A percentile compares a stretch with the other conserved stretches of the same genome.
phyloP scores from a whole-genome alignment of 768 basidiomycete genomes.

The Hydnomerulius pinastri region DNA sequence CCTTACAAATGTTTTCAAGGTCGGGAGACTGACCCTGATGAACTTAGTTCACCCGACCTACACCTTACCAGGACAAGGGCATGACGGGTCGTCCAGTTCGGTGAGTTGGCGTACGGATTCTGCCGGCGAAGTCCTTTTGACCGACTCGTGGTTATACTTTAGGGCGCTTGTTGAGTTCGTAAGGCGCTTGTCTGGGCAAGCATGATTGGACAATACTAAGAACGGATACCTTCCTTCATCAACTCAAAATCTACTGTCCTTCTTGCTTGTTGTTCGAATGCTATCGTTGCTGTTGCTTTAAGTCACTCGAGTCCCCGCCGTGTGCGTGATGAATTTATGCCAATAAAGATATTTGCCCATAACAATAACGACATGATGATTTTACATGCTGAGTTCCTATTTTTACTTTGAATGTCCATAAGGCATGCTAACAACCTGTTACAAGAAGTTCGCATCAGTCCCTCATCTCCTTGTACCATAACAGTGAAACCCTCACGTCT shows the following conservation, averaged over 20 bases:
- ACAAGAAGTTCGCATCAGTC: neutral
- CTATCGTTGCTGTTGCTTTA: too few relatives aligned
- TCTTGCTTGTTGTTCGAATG: neutral
- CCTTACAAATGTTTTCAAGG: neutral
- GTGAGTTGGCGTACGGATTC: constrained; percentile 39
- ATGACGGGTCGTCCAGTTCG: constrained; percentile 82
- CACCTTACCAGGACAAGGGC: constrained; percentile 67
- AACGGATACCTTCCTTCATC: too few relatives aligned
- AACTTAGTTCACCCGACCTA: constrained; percentile 49
- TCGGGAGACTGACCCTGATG: neutral
- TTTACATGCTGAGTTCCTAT: too few relatives aligned
- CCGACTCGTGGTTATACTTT: neutral
- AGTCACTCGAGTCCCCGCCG: too few relatives aligned
- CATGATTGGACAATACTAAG: constrained; percentile 13
- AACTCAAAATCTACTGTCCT: too few relatives aligned
- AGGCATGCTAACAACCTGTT: neutral
- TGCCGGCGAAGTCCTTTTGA: neutral
- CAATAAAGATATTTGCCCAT: neutral
- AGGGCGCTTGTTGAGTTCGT: constrained; percentile 38
- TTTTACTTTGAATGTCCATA: neutral
- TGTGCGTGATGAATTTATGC: too few relatives aligned
- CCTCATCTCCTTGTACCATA: too few relatives aligned
- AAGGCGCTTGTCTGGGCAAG: constrained; percentile 25
- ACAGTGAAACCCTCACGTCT: neutral
- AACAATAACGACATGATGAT: neutral